Conservation (phyloP, 495 filamentous ascomycete species). For the Cairneyella variabilis region DNA sequence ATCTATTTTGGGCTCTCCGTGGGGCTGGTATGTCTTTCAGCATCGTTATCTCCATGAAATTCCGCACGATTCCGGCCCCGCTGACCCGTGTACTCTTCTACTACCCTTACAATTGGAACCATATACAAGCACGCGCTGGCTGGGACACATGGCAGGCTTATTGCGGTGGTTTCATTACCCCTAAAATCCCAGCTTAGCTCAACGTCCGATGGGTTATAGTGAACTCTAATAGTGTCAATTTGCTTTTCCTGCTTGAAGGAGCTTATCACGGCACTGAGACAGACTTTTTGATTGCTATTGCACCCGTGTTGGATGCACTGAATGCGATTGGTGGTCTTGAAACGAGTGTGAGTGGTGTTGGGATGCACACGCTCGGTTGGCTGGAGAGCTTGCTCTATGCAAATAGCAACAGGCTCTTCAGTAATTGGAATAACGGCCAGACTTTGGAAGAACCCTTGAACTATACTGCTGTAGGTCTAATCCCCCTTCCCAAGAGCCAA, state of each 20-base stretch:
- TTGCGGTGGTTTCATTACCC: too few relatives aligned
- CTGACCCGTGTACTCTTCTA: too few relatives aligned
- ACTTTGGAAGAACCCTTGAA: neutral
- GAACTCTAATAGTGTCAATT: too few relatives aligned
- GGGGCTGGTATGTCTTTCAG: slow-evolving; percentile 61
- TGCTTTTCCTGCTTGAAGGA: neutral
- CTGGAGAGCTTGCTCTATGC: neutral
- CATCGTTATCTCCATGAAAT: slow-evolving; percentile 58
- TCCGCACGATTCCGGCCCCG: slow-evolving; percentile 56
- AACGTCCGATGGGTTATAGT: too few relatives aligned
- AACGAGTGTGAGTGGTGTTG: neutral
- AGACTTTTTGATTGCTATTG: neutral
- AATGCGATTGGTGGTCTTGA: neutral
- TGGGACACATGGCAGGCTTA: too few relatives aligned
- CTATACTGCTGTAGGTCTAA: neutral
- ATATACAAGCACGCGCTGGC: too few relatives aligned
- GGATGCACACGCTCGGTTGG: neutral
- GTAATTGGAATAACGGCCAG: neutral
- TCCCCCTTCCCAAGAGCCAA: neutral
- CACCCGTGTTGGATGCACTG: neutral
- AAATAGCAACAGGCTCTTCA: neutral
- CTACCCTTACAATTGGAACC: too few relatives aligned
- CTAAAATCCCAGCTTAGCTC: too few relatives aligned
- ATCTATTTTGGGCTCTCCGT: slow-evolving; percentile 42
- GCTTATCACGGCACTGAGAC: neutral